These are phyloP conservation scores for Fusarium sp. DNA, from an alignment of 2,329 filamentous ascomycete genomes.

Conservation along the genomic window DNA sequence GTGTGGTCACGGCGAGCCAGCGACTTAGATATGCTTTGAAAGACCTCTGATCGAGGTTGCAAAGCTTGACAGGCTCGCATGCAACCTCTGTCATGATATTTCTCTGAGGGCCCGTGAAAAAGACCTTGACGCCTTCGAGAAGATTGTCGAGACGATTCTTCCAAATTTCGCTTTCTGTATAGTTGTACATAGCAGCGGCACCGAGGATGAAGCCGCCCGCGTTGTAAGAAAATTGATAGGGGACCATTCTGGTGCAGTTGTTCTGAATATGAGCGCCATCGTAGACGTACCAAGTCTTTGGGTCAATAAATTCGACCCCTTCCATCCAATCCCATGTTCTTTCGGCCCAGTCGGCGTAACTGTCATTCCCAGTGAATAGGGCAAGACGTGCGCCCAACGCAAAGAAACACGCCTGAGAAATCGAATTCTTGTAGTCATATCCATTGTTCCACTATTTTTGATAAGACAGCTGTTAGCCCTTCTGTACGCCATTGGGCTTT, in stretches of 20 bases:
- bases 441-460: constrained; percentile 72
- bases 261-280: constrained; percentile 67
- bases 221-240: constrained; percentile 76
- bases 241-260: constrained; percentile 67
- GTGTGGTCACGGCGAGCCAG: constrained; percentile 69
- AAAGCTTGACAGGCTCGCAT: constrained; percentile 69
- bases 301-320: constrained; percentile 64
- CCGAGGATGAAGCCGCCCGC: constrained; percentile 72
- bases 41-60: constrained; percentile 69
- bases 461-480: constrained; percentile 10
- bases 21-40: constrained; percentile 71
- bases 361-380: constrained; percentile 78
- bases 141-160: constrained; percentile 65
- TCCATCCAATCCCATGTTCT: constrained; percentile 76
- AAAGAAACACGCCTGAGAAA: constrained; percentile 70
- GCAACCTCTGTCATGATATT: constrained; percentile 72
- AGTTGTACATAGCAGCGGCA: constrained; percentile 74
- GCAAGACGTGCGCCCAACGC: constrained; percentile 73
- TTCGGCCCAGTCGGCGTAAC: constrained; percentile 81
- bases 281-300: constrained; percentile 65
- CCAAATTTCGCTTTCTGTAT: constrained; percentile 64
- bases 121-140: constrained; percentile 61
- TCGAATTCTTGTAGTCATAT: constrained; percentile 78
- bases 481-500: background rate
- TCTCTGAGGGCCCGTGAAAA: constrained; percentile 62